A percentile compares a stretch with the other conserved stretches of the same genome.
These are phyloP conservation scores for Ophiostoma sp. DNA, from an alignment of 2,329 filamentous ascomycete genomes.

Conservation along the genomic window DNA sequence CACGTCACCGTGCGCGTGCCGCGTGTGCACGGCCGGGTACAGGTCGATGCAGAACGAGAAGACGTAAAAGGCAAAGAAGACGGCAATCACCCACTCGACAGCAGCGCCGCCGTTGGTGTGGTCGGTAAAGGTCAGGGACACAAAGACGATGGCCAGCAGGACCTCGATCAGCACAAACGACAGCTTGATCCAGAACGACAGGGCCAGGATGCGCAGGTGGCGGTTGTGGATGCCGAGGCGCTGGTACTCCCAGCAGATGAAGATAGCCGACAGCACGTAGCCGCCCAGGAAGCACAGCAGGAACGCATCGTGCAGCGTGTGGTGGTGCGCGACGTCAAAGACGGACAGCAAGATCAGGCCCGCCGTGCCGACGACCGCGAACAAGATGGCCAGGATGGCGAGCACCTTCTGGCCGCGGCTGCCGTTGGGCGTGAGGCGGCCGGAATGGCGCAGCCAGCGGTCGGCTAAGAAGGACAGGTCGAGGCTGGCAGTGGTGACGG, in stretches of 20 bases:
- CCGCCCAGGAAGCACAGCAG: conserved; percentile 77
- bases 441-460: conserved; percentile 76
- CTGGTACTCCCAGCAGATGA: conserved; percentile 86
- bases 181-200: conserved; percentile 85
- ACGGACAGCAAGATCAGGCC: conserved; percentile 79
- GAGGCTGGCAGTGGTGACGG: conserved; percentile 70
- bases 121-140: conserved; percentile 44
- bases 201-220: conserved; percentile 64
- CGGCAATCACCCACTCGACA: conserved; percentile 71
- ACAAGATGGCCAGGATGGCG: conserved; percentile 55
- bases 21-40: conserved; percentile 65
- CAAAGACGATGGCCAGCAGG: conserved; percentile 67
- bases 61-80: conserved; percentile 84
- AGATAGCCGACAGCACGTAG: conserved; percentile 79
- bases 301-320: conserved; percentile 65
- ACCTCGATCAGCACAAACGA: conserved; percentile 77
- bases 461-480: conserved; percentile 76
- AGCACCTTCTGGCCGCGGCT: conserved; percentile 58
- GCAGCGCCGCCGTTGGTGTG: conserved; percentile 64
- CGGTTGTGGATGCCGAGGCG: conserved; percentile 70
- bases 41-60: conserved; percentile 85
- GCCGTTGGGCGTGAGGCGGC: conserved; percentile 70
- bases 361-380: conserved; percentile 67
- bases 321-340: conserved; percentile 73
- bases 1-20: conserved; percentile 31